Conservation (phyloP, 768 basidiomycete species). For the Plicaturopsis crispa region DNA sequence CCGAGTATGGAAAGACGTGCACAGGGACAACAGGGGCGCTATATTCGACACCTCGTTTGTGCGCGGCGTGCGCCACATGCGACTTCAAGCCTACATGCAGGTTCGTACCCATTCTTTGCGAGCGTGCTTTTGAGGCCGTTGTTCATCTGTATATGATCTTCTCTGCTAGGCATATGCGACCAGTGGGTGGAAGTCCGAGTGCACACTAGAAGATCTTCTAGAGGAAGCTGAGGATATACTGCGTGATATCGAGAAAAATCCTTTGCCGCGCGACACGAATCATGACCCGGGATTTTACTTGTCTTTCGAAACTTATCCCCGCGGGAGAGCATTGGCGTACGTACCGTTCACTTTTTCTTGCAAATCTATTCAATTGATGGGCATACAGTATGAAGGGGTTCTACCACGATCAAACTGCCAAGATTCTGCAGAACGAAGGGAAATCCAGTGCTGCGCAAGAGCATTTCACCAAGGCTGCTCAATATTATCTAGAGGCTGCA, state of each 20-base stretch:
- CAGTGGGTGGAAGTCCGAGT: slow-evolving; percentile 1
- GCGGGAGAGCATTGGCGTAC: slow-evolving; percentile 28
- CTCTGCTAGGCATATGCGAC: too few relatives aligned
- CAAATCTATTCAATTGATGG: not conserved
- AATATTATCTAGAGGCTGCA: slow-evolving; percentile 25
- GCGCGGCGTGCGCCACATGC: slow-evolving; percentile 30
- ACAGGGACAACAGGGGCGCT: slow-evolving; percentile 27
- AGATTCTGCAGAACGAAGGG: slow-evolving; percentile 9
- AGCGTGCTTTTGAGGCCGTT: too few relatives aligned
- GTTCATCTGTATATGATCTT: too few relatives aligned
- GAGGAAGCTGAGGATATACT: slow-evolving; percentile 23
- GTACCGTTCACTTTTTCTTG: slow-evolving; percentile 7
- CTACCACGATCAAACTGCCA: slow-evolving; percentile 19
- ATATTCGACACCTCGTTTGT: slow-evolving; percentile 36
- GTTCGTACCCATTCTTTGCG: slow-evolving; percentile 13
- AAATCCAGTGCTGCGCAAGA: slow-evolving; percentile 5
- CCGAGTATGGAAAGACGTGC: slow-evolving; percentile 29
- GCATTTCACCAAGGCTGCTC: slow-evolving; percentile 16
- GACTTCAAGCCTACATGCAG: slow-evolving; percentile 24
- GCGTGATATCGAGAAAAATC: slow-evolving; percentile 21
- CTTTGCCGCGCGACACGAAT: slow-evolving; percentile 5
- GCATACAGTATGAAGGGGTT: slow-evolving; percentile 18
- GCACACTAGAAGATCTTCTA: slow-evolving; percentile 20
- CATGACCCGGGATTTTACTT: slow-evolving; percentile 22
- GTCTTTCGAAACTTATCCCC: slow-evolving; percentile 30